Base-by-base conservation (phyloP, 1,284 basidiomycete species). In the Ceratobasidium sp. region DNA sequence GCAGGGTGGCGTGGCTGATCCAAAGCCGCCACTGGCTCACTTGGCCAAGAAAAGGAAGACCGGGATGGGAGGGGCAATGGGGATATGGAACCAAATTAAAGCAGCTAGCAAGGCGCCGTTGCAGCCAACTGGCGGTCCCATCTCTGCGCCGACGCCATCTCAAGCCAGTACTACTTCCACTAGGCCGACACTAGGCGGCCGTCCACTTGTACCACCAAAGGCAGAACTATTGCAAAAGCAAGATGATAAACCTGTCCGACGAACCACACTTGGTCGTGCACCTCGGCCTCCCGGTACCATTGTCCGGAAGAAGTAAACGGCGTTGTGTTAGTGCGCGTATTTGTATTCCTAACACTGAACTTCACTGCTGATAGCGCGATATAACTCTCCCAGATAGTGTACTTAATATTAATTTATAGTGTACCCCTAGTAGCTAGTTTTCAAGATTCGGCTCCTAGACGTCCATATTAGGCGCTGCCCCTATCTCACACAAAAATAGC, bases 401-500 rank as follows among this genome's bases (percentile, higher is more conserved):
- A 38, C 35, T 38, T 38, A 38, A 38, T 38, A 11, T 38, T 38
- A 38, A 38, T 38, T 5, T 38, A 38, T 38, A 11, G 6, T 38
- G 35, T 38, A 38, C 35, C 35, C 35, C 35, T 11, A 38, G 11
- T 38, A 38, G 35, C 4, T 38, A 38, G 6, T 23, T 44, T 18
- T n/a, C 28, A 47, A 13, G n/a, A 44, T 28, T 44, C n/a, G 6
- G 23, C 26, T n/a, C 66, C 26, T 43, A 58, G 49, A 58, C 30
- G 35, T 26, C 43, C 38, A 35, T 11, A 21, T 18, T 13, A 1
- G n/a, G 21, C 11, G 16, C 23, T 38, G 21, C 13, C 18, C 16
- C 30, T 61, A 16, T 49, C 43, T 41, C 21, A 26, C 14, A 16
- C 46, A 49, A 71, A 71, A 71, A 71, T 71, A 71, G 46, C 11